Base-by-base conservation (phyloP, 106 monocot species). In the Allium sativum region DNA sequence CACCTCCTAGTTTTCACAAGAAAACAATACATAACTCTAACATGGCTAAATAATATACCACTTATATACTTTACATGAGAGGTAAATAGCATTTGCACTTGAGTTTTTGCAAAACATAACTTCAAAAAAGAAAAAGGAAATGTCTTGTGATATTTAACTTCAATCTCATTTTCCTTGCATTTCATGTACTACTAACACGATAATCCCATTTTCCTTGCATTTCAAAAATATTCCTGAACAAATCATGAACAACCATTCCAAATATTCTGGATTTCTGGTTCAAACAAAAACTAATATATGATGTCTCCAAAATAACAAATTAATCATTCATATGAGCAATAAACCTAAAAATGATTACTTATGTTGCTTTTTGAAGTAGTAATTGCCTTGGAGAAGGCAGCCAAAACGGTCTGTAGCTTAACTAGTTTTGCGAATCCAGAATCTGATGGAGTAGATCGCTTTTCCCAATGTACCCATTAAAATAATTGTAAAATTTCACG, bases 341-440 rank as follows among this genome's bases (percentile, higher is more conserved):
- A 6, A 50, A 50, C 48, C 48, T 50, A 3, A 11, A 50, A 50
- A 50, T 12, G 44, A 31, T 60, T 14, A 44, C 22, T 80, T 70
- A 95, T 89, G 59, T 58, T 95, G 94, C 74, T 95, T 89, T 15
- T 95, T 86, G 68, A 95, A 84, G 71, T 84, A 79, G 77, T 95
- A 95, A 78, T 73, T 90, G 42, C 94, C 94, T 81, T 95, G 94
- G 73, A 95, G 83, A 72, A 89, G 94, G 72, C 73, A 77, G n/a
- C 90, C 94, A 44, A 95, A 77, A 31, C 94, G 94, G 61, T 90
- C 94, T 58, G 90, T 69, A 68, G 94, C 94, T 59, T 95, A 89
- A 5, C 94, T 89, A 17, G 94, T 90, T 79, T 90, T 89, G 16
- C 94, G 82, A 65, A 95, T 83, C 94, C 89, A 95, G 76, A 95